Conservation (phyloP, 345 rosid species). For the Laguncularia racemosa region DNA sequence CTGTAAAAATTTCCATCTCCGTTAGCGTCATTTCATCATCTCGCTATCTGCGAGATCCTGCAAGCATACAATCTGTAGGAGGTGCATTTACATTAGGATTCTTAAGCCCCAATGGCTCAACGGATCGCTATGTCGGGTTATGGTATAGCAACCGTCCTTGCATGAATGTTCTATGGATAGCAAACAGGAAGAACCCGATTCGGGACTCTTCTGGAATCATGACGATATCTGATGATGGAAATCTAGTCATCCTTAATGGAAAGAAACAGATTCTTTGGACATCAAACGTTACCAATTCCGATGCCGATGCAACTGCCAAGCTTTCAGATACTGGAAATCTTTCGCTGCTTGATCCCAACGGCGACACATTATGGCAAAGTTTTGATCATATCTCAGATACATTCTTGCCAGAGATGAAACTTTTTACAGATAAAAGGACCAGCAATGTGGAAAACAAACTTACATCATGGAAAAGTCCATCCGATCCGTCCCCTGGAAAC, state of each 20-base stretch:
- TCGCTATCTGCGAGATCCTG: constrained; percentile 27
- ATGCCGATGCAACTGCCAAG: constrained; percentile 26
- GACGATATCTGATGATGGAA: constrained; percentile 36
- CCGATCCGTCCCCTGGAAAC: constrained; percentile 26
- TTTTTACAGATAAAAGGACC: constrained; percentile 13
- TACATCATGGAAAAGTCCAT: constrained; percentile 22
- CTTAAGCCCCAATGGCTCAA: constrained; percentile 40
- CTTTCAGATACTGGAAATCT: constrained; percentile 50
- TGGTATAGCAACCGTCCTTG: constrained; percentile 31
- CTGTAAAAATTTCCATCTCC: constrained; percentile 9
- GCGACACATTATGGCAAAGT: constrained; percentile 48
- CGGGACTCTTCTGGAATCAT: constrained; percentile 36
- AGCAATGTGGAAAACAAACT: constrained; percentile 4
- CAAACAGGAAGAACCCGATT: constrained; percentile 37
- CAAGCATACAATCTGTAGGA: constrained; percentile 21
- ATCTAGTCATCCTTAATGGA: constrained; percentile 38
- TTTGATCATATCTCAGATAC: constrained; percentile 32
- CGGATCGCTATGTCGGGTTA: constrained; percentile 40
- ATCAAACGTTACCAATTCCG: constrained; percentile 24
- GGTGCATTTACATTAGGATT: constrained; percentile 41
- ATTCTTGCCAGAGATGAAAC: constrained; percentile 28
- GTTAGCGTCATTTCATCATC: constrained; percentile 24
- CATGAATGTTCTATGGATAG: constrained; percentile 39
- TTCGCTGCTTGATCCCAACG: constrained; percentile 18
- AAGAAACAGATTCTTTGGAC: constrained; percentile 39